Conservation (phyloP, 108 stramenopile genomes). For the Aurantiochytrium sp. region DNA sequence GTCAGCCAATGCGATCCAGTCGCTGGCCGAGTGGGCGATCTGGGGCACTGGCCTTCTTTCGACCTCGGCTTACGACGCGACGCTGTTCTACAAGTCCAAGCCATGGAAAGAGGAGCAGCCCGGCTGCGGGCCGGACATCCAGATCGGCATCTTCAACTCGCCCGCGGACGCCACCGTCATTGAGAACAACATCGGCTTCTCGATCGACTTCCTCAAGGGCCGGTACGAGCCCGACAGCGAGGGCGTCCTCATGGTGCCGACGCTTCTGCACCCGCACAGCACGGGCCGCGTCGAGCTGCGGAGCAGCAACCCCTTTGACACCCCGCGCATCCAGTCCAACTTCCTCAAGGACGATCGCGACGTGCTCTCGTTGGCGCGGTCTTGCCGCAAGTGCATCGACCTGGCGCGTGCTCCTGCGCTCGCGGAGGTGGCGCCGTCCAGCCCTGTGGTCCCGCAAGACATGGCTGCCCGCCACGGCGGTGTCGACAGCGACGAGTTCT, state of each 20-base stretch:
- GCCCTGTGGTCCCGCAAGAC: background rate
- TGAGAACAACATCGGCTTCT: background rate
- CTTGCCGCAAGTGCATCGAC: background rate
- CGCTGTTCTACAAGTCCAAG: background rate
- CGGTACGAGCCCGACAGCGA: background rate
- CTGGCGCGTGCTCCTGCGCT: background rate
- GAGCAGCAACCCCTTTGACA: background rate
- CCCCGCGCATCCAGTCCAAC: background rate
- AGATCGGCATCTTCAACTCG: slow-evolving; percentile 15
- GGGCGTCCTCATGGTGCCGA: background rate
- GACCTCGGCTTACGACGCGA: slow-evolving; percentile 6
- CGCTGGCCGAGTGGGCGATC: background rate
- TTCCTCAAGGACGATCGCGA: background rate
- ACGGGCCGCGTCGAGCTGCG: background rate
- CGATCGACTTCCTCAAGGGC: background rate
- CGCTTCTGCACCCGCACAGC: background rate
- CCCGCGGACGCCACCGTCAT: background rate
- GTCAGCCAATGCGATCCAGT: background rate
- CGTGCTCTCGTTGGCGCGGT: background rate
- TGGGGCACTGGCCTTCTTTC: background rate
- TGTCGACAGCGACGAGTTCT: background rate
- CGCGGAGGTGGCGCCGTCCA: background rate
- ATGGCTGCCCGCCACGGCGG: background rate
- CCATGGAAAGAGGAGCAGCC: background rate
- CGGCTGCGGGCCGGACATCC: background rate